Base-by-base conservation (phyloP, 345 rosid genomes). In the Viola odorata region DNA sequence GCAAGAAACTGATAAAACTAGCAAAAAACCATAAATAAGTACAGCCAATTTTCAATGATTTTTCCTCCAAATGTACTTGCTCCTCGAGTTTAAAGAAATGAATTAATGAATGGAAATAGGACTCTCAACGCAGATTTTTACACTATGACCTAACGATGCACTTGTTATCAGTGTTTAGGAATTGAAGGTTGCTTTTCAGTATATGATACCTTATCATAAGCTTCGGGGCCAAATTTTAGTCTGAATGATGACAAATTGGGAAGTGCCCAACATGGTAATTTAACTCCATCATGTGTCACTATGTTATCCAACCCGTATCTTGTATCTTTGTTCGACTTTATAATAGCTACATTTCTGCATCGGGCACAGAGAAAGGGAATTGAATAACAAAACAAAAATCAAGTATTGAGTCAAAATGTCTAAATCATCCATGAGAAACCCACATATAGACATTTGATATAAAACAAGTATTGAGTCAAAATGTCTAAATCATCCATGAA, bases 231-330 rank as follows among this genome's bases (percentile, higher is more conserved):
- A 57, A 85, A 65, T 39, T 62, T 81, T 54, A 72, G 76, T 41
- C 69, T 83, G 67, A 92, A 92, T 41, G 82, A 74, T 40, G 86
- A 79, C 61, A 89, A 65, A 57, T 72, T 75, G 5, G 83, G 57
- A 41, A 92, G 51, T 2, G 96, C 75, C 81, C 82, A 77, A 72
- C 96, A 92, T 6, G 87, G 96, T 70, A 83, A 70, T 68, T 83
- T 87, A 64, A 75, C 80, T 41, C 96, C 96, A 77, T 89, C 91
- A 74, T 89, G 96, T 13, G 86, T 82, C 57, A 84, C 96, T 3
- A 92, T 80, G 4, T 88, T 87, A 68, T 84, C 89, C 41, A 79
- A 59, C 6, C 80, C 85, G 65, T 89, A 89, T 62, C 98, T 81
- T 13, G 84, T 79, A 53, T 92, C 96, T 72, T 84, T 89, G 65